Conservation (phyloP, 2,329 filamentous ascomycete species). For the Fusarium liriodendri region DNA sequence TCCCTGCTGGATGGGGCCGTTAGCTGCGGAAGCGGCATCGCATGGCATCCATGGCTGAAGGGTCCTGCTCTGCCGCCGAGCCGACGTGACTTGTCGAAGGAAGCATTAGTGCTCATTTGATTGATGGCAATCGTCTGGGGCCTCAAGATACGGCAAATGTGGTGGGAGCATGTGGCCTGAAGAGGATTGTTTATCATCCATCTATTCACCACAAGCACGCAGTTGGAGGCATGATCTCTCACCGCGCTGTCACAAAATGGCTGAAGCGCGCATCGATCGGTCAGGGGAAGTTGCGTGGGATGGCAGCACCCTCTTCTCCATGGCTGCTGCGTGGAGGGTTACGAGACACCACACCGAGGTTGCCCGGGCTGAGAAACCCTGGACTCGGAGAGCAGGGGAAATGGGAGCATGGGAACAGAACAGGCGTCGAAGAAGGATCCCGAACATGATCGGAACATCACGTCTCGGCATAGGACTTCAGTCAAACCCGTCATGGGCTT, state of each 20-base stretch:
- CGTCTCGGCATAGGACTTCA: slow-evolving; percentile 3
- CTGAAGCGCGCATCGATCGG: slow-evolving; percentile 30
- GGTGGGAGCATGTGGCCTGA: background rate
- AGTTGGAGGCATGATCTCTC: background rate
- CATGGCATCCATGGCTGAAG: background rate
- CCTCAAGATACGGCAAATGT: background rate
- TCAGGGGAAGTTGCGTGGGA: slow-evolving; percentile 38
- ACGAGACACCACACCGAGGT: slow-evolving; percentile 36
- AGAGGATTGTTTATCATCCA: background rate
- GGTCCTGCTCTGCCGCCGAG: background rate
- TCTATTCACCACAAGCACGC: background rate
- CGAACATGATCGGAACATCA: background rate
- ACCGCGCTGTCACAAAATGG: slow-evolving; percentile 9
- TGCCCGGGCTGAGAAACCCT: slow-evolving; percentile 23
- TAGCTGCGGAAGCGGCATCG: background rate
- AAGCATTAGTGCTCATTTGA: background rate
- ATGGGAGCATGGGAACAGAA: background rate
- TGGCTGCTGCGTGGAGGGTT: slow-evolving; percentile 31
- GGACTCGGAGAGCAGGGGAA: slow-evolving; percentile 17
- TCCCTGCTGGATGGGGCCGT: background rate
- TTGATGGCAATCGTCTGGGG: background rate
- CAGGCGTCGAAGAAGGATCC: background rate
- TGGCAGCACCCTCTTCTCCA: slow-evolving; percentile 24
- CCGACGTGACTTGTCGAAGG: background rate
- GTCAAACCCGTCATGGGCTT: slow-evolving; percentile 8